Percentiles rank a stretch among this genome's conserved stretches.
These are phyloP conservation scores for Ascochyta rabiei DNA, from an alignment of 2,329 filamentous ascomycete species.

Conservation along the genomic window DNA sequence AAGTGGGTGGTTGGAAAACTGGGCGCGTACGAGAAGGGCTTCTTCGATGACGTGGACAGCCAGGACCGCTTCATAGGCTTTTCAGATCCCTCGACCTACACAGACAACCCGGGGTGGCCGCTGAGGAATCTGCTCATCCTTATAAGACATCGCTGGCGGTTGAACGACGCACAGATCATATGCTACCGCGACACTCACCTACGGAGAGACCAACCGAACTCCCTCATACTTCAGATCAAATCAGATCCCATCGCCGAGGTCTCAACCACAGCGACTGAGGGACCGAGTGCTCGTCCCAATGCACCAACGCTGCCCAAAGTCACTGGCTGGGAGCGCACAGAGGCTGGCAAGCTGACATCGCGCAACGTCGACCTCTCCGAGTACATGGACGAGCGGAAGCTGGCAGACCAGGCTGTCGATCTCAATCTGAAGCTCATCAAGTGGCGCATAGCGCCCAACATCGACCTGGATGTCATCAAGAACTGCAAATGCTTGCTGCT, in stretches of 20 bases:
- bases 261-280: constrained; percentile 11
- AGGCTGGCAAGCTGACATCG: constrained; percentile 75
- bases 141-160: constrained; percentile 78
- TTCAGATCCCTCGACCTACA: constrained; percentile 89
- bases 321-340: constrained; percentile 92
- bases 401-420: constrained; percentile 94
- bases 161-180: constrained; percentile 79
- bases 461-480: constrained; percentile 89
- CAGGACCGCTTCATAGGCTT: constrained; percentile 85
- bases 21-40: constrained; percentile 80
- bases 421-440: constrained; percentile 98
- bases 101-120: constrained; percentile 88
- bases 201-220: constrained; percentile 78
- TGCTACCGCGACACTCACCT: constrained; percentile 87
- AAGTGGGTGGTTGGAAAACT: constrained; percentile 80
- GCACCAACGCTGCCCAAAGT: constrained; percentile 76
- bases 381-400: constrained; percentile 86
- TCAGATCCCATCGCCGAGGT: constrained; percentile 27
- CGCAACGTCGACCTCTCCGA: constrained; percentile 83
- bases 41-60: constrained; percentile 75
- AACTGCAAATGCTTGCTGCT: constrained; percentile 87
- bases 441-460: constrained; percentile 89
- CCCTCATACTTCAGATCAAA: constrained; percentile 68
- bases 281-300: constrained; percentile 26
- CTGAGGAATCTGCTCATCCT: constrained; percentile 87